These are phyloP conservation scores for Globisporangium paroecandrum DNA, from an alignment of 352 stramenopile genomes.

Conservation along the genomic window DNA sequence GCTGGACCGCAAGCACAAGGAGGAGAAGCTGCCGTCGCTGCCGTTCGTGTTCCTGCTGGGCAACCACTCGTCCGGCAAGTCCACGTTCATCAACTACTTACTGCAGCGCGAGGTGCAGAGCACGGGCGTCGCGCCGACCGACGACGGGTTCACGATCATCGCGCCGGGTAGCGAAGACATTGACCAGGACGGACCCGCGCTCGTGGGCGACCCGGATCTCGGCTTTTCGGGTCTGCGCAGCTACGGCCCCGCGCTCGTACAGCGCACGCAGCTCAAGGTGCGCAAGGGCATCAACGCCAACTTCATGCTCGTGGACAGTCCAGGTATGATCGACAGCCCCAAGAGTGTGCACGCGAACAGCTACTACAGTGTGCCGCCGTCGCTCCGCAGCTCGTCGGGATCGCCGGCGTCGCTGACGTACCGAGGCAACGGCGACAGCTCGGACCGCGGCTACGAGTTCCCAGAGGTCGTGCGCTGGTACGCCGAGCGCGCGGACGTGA, in stretches of 20 bases:
- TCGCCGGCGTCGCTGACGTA: conserved; percentile 23
- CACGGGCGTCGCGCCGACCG: conserved; percentile 98
- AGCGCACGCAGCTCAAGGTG: conserved; percentile 98
- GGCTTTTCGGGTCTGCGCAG: conserved; percentile 94
- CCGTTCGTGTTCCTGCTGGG: conserved; percentile 99
- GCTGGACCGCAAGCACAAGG: conserved; percentile 85
- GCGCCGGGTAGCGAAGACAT: conserved; percentile 94
- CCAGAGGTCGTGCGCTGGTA: conserved; percentile 97
- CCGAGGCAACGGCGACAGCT: conserved; percentile 46
- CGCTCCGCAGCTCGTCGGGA: conserved; percentile 23
- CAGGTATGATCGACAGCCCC: conserved; percentile 99
- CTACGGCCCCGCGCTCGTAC: conserved; percentile 97
- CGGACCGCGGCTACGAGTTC: conserved; percentile 97
- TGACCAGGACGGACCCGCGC: conserved; percentile 94
- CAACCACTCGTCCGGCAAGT: conserved; percentile 99
- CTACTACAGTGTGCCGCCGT: conserved; percentile 40
- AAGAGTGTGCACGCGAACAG: conserved; percentile 64
- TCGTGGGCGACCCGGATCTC: conserved; percentile 97
- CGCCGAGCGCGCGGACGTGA: conserved; percentile 97
- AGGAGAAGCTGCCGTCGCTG: conserved; percentile 90
- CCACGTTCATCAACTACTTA: conserved; percentile 99
- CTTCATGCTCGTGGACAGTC: conserved; percentile 99
- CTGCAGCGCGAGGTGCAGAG: conserved; percentile 95
- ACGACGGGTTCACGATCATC: conserved; percentile 99
- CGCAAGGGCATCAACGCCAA: conserved; percentile 90